Conservation (phyloP, 139 green algal genomes). For the Chlamydomonas schloesseri region DNA sequence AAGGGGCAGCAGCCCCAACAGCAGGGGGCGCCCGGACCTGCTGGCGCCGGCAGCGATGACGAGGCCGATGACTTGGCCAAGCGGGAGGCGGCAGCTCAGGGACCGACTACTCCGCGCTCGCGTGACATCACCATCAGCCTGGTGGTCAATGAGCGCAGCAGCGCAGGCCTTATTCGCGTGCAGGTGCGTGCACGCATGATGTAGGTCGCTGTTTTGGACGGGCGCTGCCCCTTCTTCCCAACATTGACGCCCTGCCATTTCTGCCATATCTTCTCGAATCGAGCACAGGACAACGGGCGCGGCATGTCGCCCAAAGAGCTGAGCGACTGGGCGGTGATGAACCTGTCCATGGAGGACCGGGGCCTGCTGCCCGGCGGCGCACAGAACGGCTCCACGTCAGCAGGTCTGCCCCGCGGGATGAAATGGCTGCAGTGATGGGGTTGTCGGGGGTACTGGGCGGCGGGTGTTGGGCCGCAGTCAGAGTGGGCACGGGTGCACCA, state of each 20-base stretch:
- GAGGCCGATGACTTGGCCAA: not conserved
- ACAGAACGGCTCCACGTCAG: not conserved
- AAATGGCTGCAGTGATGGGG: too few species aligned
- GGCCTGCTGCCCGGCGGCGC: slow-evolving; percentile 47
- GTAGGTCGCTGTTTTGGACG: too few species aligned
- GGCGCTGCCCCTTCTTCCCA: too few species aligned
- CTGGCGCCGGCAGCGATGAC: not conserved
- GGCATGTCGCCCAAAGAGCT: slow-evolving; percentile 80
- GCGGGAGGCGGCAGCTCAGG: not conserved
- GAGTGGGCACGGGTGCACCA: too few species aligned
- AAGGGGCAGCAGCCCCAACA: slow-evolving; percentile 28
- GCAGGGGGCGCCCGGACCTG: not conserved
- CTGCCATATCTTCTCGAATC: too few species aligned
- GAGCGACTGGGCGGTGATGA: slow-evolving; percentile 89
- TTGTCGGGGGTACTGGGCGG: too few species aligned
- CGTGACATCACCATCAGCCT: slow-evolving; percentile 71
- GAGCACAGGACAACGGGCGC: slow-evolving; percentile 82
- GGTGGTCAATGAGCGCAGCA: slow-evolving; percentile 48
- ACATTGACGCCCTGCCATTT: too few species aligned
- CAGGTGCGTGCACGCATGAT: slow-evolving; percentile 29
- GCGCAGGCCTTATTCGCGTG: slow-evolving; percentile 26
- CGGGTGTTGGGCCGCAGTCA: too few species aligned
- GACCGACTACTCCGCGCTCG: not conserved
- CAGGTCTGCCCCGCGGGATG: too few species aligned
- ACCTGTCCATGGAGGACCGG: slow-evolving; percentile 84